A percentile compares a stretch with the other conserved stretches of the same genome.
Conservation (phyloP, 352 stramenopile genomes). For the Globisporangium solare region DNA sequence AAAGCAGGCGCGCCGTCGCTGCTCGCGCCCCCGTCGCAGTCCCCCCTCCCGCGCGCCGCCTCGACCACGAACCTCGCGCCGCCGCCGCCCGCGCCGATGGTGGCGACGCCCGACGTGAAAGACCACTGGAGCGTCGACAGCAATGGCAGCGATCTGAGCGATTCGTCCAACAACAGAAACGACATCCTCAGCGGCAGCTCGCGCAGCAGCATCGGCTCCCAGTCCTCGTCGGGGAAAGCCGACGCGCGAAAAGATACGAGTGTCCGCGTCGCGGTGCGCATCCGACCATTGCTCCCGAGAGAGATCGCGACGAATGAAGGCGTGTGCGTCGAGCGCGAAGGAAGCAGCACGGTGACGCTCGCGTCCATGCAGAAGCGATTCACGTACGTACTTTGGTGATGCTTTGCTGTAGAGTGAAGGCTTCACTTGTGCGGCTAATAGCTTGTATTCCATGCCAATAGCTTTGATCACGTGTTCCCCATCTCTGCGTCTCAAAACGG, state of each 20-base stretch:
- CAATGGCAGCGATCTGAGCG: background rate
- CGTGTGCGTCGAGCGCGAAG: conserved; percentile 37
- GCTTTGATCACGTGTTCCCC: conserved; percentile 82
- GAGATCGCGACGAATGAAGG: conserved; percentile 52
- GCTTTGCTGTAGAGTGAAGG: background rate
- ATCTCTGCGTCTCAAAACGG: conserved; percentile 42
- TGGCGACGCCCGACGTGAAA: background rate
- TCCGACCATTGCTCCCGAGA: conserved; percentile 74
- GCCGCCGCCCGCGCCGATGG: background rate
- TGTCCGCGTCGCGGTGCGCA: conserved; percentile 71
- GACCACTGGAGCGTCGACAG: background rate
- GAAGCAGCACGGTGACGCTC: conserved; percentile 31
- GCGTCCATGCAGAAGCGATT: conserved; percentile 45
- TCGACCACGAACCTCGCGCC: background rate
- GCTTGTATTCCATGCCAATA: conserved; percentile 11
- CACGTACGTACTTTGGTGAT: conserved; percentile 34
- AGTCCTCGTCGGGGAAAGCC: background rate
- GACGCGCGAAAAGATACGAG: conserved; percentile 49
- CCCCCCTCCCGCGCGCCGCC: background rate
- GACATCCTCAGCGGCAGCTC: conserved; percentile 14
- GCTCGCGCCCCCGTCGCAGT: conserved; percentile 5
- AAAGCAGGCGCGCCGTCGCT: conserved; percentile 9
- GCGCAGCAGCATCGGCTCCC: conserved; percentile 10
- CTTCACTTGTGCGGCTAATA: background rate
- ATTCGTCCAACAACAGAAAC: conserved; percentile 4